Conservation (phyloP, 2,329 filamentous ascomycete species). For the Calycina herbarum region DNA sequence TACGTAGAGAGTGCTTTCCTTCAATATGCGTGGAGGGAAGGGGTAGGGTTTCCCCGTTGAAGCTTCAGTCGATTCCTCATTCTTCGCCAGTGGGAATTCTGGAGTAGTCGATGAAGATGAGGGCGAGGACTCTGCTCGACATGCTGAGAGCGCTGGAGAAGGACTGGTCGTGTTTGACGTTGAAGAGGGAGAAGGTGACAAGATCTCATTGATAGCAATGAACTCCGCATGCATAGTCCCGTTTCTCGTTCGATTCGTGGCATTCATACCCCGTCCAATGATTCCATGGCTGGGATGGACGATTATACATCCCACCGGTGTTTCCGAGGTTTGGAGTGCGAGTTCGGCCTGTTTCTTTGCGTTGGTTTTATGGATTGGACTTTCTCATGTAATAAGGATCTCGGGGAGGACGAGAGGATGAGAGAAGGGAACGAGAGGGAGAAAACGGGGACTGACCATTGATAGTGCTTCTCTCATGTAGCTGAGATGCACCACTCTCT, state of each 20-base stretch:
- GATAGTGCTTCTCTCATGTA: conserved; percentile 12
- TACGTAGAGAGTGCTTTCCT: conserved; percentile 80
- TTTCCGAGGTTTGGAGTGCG: conserved; percentile 84
- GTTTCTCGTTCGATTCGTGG: conserved; percentile 87
- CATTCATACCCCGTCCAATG: conserved; percentile 92
- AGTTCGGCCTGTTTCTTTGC: conserved; percentile 66
- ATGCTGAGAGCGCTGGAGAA: not conserved
- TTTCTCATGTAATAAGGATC: too few species aligned
- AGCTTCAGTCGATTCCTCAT: not conserved
- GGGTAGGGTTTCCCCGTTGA: not conserved
- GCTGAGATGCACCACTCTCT: conserved; percentile 1
- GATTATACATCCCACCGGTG: conserved; percentile 93
- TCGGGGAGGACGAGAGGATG: not conserved
- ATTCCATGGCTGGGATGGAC: conserved; percentile 68
- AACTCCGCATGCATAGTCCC: conserved; percentile 96
- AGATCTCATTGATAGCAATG: conserved; percentile 72
- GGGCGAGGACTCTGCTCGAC: too few species aligned
- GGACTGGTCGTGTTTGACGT: conserved; percentile 7
- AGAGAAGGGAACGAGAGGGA: conserved; percentile 6
- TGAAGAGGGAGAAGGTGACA: conserved; percentile 45
- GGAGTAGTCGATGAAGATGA: not conserved
- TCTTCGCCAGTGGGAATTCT: not conserved
- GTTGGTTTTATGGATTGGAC: not conserved
- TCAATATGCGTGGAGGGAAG: conserved; percentile 49
- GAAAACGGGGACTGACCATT: conserved; percentile 55